Evolutionary conservation across 805 yeast genomes (phyloP).

Genomic region (Candida piceae): DNA sequence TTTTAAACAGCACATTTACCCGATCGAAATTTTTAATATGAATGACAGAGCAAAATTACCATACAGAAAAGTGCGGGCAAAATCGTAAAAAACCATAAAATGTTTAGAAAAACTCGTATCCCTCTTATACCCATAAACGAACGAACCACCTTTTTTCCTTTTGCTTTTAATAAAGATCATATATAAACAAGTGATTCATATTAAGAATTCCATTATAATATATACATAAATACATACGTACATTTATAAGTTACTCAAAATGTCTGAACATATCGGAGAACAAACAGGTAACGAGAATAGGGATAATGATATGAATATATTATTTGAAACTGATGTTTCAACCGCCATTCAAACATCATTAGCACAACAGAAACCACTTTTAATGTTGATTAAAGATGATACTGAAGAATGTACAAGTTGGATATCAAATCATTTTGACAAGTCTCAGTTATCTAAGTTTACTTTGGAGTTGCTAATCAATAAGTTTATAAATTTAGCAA

Average conservation of each 20-base stretch:
- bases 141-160: no score
- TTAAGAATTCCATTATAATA: no score
- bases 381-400: constrained; percentile 32
- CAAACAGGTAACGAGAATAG: no score
- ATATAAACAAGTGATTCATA: no score
- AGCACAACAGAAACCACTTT: constrained; percentile 31
- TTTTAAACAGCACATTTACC: no score
- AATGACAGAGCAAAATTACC: not conserved
- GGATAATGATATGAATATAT: not conserved
- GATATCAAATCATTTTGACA: constrained; percentile 16
- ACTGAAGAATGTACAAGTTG: constrained; percentile 22
- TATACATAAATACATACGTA: no score
- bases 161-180: no score
- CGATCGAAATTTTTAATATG: no score
- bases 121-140: no score
- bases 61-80: not conserved
- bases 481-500: constrained; percentile 37
- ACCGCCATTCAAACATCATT: constrained; percentile 38
- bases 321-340: constrained; percentile 19
- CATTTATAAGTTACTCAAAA: no score
- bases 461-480: constrained; percentile 12
- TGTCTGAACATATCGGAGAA: not conserved
- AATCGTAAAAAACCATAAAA: not conserved
- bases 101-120: no score
- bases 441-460: constrained; percentile 13